phyloP scores from a whole-genome alignment of 805 yeast genomes.

The Nakazawaea ambrosiae region DNA sequence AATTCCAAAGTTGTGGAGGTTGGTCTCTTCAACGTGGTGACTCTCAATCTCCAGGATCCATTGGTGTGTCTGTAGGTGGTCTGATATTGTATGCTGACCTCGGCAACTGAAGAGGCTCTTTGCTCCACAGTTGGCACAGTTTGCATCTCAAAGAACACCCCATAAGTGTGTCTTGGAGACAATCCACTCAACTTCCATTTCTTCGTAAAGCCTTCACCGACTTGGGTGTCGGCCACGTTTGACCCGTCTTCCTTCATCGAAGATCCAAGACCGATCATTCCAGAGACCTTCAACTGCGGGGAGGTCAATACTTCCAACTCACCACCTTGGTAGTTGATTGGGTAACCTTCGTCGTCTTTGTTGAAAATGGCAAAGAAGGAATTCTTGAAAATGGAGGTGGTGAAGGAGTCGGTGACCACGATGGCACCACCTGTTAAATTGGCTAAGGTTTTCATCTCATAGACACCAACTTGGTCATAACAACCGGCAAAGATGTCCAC shows the following conservation, averaged over 20 bases:
- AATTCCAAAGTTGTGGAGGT: conserved; percentile 45
- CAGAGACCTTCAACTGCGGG: conserved; percentile 81
- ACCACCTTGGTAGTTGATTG: conserved; percentile 89
- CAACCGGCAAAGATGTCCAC: conserved; percentile 92
- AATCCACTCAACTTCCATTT: conserved; percentile 81
- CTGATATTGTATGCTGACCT: conserved; percentile 58
- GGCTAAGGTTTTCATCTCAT: conserved; percentile 84
- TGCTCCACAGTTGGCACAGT: conserved; percentile 40
- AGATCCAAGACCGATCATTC: conserved; percentile 89
- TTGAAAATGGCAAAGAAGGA: conserved; percentile 80
- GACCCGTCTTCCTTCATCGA: conserved; percentile 59
- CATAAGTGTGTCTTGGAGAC: conserved; percentile 85
- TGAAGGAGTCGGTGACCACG: conserved; percentile 85
- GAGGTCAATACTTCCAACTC: conserved; percentile 82
- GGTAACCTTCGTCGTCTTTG: conserved; percentile 81
- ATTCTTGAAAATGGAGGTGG: conserved; percentile 91
- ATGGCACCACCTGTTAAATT: conserved; percentile 87
- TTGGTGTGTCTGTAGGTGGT: conserved; percentile 95
- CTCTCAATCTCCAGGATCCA: conserved; percentile 83
- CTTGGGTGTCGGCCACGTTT: conserved; percentile 84
- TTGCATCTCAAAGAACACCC: conserved; percentile 79
- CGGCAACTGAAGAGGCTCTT: conserved; percentile 27
- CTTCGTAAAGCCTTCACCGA: conserved; percentile 90
- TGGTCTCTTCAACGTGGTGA: conserved; percentile 69
- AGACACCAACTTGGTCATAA: conserved; percentile 92